Base-by-base conservation (phyloP, 768 basidiomycete genomes). In the Mycena belliarum region DNA sequence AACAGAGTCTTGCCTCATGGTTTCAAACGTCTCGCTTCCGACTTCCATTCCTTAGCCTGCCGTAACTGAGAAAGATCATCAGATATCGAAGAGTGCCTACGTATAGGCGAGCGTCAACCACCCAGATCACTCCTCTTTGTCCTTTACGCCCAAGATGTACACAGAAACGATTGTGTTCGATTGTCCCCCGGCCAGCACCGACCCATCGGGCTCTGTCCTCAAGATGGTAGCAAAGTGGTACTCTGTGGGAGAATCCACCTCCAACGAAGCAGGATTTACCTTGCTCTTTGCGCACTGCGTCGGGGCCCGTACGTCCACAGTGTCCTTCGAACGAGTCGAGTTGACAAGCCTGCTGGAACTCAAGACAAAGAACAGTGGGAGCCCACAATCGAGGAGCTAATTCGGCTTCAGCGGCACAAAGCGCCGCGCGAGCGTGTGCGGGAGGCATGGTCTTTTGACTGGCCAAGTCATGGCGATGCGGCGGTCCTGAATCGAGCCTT, bases 141-240 rank as follows among this genome's bases (percentile, higher is more conserved):
- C n/a, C n/a, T n/a, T n/a, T n/a, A n/a, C n/a, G n/a, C n/a, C n/a
- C n/a, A n/a, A n/a, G n/a, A n/a, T n/a, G n/a, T n/a, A n/a, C n/a
- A n/a, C n/a, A n/a, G n/a, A n/a, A n/a, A n/a, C n/a, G n/a, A n/a
- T 53, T 45, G 46, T 59, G 16, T 59, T 59, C 35, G 29, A 53
- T 16, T 59, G 57, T 47, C 57, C 57, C 18, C 52, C 45, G 15
- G 49, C 16, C 26, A 14, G 20, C 12, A 16, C 49, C 15, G 47
- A 53, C 47, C 52, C 51, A 18, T 40, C 45, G 6, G 45, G 40
- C 11, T 45, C 45, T 9, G 29, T 24, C 10, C 70, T 80, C 46
- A 77, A 76, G 63, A 75, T 80, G 61, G 71, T 73, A 6, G 79
- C 77, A 1, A 81, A 79, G 42, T 72, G 78, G 23, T 82, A 82